phyloP scores from a whole-genome alignment of 495 filamentous ascomycete species.

The Evansstolkia leycettana region DNA sequence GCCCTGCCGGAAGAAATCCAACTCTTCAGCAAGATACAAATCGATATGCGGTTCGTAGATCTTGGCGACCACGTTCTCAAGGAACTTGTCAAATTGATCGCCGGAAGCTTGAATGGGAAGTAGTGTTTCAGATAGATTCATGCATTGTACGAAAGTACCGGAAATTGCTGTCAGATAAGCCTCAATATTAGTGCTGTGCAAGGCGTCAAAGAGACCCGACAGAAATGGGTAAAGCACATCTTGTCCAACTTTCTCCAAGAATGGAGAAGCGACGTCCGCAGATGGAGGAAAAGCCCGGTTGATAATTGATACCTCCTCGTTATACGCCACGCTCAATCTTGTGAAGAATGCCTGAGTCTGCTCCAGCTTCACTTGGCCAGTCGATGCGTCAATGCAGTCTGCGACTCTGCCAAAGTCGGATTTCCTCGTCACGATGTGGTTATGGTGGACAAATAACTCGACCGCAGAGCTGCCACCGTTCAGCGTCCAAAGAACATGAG shows the following conservation, averaged over 20 bases:
- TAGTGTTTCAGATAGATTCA: conserved; percentile 61
- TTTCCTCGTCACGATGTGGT: conserved; percentile 65
- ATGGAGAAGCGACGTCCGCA: conserved; percentile 57
- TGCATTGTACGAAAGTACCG: conserved; percentile 71
- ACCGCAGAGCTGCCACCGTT: conserved; percentile 71
- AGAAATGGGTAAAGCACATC: conserved; percentile 81
- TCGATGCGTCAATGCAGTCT: conserved; percentile 66
- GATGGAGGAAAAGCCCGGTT: conserved; percentile 75
- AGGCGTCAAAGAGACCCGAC: conserved; percentile 77
- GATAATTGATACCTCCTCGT: conserved; percentile 75
- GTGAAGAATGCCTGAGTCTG: conserved; percentile 76
- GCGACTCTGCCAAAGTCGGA: conserved; percentile 61
- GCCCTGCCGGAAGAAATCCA: conserved; percentile 66
- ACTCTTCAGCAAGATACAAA: conserved; percentile 83
- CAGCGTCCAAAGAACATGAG: conserved; percentile 66
- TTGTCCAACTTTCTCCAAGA: conserved; percentile 72
- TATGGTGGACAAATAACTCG: conserved; percentile 78
- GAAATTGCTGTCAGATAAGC: conserved; percentile 80
- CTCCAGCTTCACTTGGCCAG: conserved; percentile 49
- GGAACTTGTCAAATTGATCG: conserved; percentile 41
- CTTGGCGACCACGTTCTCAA: conserved; percentile 47
- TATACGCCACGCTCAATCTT: conserved; percentile 55
- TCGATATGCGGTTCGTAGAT: conserved; percentile 89
- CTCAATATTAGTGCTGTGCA: conserved; percentile 62
- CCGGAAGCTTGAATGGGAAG: conserved; percentile 48